These are phyloP conservation scores for Colletotrichum musicola DNA, from an alignment of 2,329 filamentous ascomycete genomes.

Conservation along the genomic window DNA sequence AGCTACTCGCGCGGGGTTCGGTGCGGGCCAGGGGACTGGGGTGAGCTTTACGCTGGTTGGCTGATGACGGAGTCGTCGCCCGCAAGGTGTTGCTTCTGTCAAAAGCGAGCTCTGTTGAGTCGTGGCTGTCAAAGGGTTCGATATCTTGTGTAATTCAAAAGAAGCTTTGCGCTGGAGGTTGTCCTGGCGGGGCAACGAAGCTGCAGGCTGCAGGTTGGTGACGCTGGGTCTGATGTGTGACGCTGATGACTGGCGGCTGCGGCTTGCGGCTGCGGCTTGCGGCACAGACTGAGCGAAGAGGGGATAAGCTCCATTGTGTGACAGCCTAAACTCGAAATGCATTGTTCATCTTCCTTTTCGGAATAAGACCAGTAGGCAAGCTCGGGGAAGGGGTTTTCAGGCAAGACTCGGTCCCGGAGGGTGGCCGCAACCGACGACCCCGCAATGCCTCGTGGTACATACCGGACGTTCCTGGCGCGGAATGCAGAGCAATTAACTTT, in stretches of 20 bases:
- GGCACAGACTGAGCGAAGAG: slow-evolving; percentile 30
- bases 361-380: slow-evolving; percentile 10
- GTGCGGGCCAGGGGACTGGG: slow-evolving; percentile 27
- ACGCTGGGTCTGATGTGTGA: slow-evolving; percentile 17
- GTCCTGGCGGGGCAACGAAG: slow-evolving; percentile 23
- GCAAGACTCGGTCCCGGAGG: slow-evolving; percentile 4
- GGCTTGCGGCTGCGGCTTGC: background rate
- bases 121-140: background rate
- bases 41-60: slow-evolving; percentile 20
- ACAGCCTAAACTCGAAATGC: slow-evolving; percentile 23
- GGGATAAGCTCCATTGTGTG: slow-evolving; percentile 32
- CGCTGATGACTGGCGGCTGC: slow-evolving; percentile 23
- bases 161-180: slow-evolving; percentile 9
- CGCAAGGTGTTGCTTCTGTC: no score
- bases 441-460: slow-evolving; percentile 8
- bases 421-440: slow-evolving; percentile 13
- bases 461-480: background rate
- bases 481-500: background rate
- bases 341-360: slow-evolving; percentile 7
- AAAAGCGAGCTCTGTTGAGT: no score
- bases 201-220: slow-evolving; percentile 23
- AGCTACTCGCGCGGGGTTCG: slow-evolving; percentile 31
- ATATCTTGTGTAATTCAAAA: background rate
- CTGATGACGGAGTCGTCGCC: slow-evolving; percentile 11
- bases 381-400: background rate